Conservation (phyloP, 805 yeast genomes). For the Tetrapisispora fleetii region DNA sequence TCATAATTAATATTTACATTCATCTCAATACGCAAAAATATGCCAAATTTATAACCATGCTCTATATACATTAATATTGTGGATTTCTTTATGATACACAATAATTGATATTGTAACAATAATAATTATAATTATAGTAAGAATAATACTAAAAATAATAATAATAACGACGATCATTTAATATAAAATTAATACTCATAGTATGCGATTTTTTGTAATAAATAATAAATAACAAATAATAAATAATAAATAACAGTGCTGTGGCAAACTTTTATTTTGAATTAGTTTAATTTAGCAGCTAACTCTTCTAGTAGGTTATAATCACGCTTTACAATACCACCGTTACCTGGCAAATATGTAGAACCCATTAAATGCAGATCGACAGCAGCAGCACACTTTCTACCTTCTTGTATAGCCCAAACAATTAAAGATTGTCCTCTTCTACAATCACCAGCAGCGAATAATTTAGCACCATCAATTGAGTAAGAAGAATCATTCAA, state of each 20-base stretch:
- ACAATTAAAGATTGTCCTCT: slow-evolving; percentile 97
- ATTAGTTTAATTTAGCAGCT: slow-evolving; percentile 34
- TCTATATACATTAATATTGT: background rate
- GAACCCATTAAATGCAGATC: slow-evolving; percentile 70
- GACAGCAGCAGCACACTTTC: slow-evolving; percentile 95
- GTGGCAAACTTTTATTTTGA: background rate
- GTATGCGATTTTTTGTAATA: too few relatives aligned
- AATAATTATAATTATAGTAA: background rate
- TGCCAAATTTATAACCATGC: background rate
- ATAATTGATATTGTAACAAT: background rate
- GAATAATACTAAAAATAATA: too few relatives aligned
- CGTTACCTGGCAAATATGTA: slow-evolving; percentile 85
- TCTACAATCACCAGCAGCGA: slow-evolving; percentile 98
- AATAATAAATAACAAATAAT: background rate
- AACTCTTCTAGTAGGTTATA: slow-evolving; percentile 67
- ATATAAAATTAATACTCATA: too few relatives aligned
- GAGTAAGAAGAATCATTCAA: slow-evolving; percentile 50
- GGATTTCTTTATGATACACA: background rate
- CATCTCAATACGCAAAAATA: background rate
- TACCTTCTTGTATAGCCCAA: slow-evolving; percentile 99
- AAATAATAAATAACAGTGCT: background rate
- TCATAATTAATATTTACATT: background rate
- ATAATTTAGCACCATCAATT: slow-evolving; percentile 57
- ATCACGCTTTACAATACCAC: slow-evolving; percentile 81
- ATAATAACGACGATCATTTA: background rate